Evolutionary conservation across 2,329 filamentous ascomycete genomes (phyloP), one percentile per base, ranked within the genome.

Genomic region (Arthrobotrys conoides): DNA sequence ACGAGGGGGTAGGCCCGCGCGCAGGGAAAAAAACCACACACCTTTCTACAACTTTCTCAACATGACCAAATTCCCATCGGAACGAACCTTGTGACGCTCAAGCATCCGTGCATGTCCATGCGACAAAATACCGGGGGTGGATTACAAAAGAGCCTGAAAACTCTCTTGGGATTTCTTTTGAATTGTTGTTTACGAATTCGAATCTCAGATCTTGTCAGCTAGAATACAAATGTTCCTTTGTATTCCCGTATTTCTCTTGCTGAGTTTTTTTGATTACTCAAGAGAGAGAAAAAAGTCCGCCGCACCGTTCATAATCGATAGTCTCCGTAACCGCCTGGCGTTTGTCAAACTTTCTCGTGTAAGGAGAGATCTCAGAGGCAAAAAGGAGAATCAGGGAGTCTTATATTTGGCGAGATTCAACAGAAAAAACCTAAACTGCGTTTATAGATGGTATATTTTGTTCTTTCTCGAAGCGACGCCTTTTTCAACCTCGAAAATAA

Each of bases 71-170:
- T 44, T 46, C 48, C 63, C 63, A 41, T 33, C 55, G 41, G 57
- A 68, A 53, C 53, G 57, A 75, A 78, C 68, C 68, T 72, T 72
- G 68, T 78, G 75, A 78, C 68, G 68, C 68, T 68, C 63, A 63
- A 68, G 75, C 75, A 72, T 78, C 75, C 63, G 68, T 78, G 75
- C 75, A 69, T 71, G 75, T 72, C 75, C 68, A 72, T 72, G 75
- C 75, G 64, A 78, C 75, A 57, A 49, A 12, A 36, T 9, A 49
- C 59, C 65, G 30, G 55, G 71, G 53, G n/a, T n/a, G n/a, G n/a
- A 38, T 10, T 12, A 16, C 51, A 59, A 51, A 55, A 63, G 51
- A 44, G 66, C 57, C 57, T 57, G 57, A 65, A 76, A 53, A 27
- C 27, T 61, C 22, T 18, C 14, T 14, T 44, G 33, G 57, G 36